A percentile compares a stretch with the other conserved stretches of the same genome.
phyloP scores from a whole-genome alignment of 2,329 filamentous ascomycete genomes.

The Beauveria sp. region DNA sequence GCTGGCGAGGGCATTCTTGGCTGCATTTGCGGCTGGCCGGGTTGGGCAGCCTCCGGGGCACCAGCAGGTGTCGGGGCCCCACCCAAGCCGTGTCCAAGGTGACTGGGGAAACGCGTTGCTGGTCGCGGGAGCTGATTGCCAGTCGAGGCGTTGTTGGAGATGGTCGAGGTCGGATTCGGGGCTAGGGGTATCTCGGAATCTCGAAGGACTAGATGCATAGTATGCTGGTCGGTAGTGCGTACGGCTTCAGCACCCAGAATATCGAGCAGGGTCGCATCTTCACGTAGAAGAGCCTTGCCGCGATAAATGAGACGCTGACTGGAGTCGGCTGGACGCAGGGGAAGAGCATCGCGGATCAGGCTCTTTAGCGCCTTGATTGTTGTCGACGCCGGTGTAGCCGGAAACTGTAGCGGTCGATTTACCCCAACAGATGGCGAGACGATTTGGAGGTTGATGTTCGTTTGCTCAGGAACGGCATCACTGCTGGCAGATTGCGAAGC shows the following conservation, averaged over 20 bases:
- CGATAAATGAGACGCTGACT: slow-evolving; percentile 54
- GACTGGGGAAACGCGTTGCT: background rate
- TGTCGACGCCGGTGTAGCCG: slow-evolving; percentile 39
- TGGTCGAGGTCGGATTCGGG: slow-evolving; percentile 20
- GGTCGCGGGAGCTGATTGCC: slow-evolving; percentile 9
- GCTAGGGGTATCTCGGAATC: slow-evolving; percentile 19
- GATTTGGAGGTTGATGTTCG: slow-evolving; percentile 48
- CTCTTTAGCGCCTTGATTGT: slow-evolving; percentile 52
- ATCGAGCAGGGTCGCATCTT: slow-evolving; percentile 47
- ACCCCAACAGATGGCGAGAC: slow-evolving; percentile 52
- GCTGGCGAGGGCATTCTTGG: slow-evolving; percentile 6
- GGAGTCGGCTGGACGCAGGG: slow-evolving; percentile 42
- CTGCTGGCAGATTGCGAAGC: slow-evolving; percentile 1
- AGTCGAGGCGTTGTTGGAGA: slow-evolving; percentile 18
- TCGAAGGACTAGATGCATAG: slow-evolving; percentile 46
- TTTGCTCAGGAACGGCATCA: background rate
- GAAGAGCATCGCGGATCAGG: slow-evolving; percentile 45
- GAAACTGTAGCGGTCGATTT: slow-evolving; percentile 41
- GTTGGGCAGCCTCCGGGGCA: slow-evolving; percentile 15
- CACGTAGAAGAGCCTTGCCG: slow-evolving; percentile 47
- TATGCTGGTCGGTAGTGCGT: slow-evolving; percentile 38
- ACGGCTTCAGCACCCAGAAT: slow-evolving; percentile 50
- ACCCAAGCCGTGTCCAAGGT: background rate
- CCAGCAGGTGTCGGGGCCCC: slow-evolving; percentile 12
- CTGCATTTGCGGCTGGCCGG: slow-evolving; percentile 15